A percentile compares a stretch with the other conserved stretches of the same genome.
Conservation (phyloP, 768 basidiomycete genomes). For the Boletus insuetus region DNA sequence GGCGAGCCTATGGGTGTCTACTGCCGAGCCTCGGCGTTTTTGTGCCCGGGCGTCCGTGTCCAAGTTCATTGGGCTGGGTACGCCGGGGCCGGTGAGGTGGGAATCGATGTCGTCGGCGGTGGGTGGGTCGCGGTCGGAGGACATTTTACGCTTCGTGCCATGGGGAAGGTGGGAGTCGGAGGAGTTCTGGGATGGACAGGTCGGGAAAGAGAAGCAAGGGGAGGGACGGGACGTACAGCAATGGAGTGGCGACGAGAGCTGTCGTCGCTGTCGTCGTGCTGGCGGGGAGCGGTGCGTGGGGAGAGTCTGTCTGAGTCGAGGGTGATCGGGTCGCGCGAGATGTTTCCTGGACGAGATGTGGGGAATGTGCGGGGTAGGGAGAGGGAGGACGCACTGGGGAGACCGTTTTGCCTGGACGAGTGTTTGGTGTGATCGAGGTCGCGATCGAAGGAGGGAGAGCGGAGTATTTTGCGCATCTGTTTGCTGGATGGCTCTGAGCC, state of each 20-base stretch:
- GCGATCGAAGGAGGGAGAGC: slow-evolving; percentile 53
- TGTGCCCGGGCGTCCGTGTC: slow-evolving; percentile 67
- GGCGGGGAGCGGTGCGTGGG: slow-evolving; percentile 32
- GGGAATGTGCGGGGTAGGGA: slow-evolving; percentile 8
- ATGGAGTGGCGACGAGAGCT: slow-evolving; percentile 73
- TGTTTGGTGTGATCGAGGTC: slow-evolving; percentile 22
- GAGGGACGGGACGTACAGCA: slow-evolving; percentile 43
- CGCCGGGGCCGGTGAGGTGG: slow-evolving; percentile 65
- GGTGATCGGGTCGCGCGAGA: slow-evolving; percentile 10
- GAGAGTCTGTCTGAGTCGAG: slow-evolving; percentile 31
- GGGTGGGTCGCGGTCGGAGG: slow-evolving; percentile 55
- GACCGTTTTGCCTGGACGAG: slow-evolving; percentile 21
- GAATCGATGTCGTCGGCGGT: slow-evolving; percentile 64
- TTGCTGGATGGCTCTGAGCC: slow-evolving; percentile 37
- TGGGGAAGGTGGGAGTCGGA: slow-evolving; percentile 45
- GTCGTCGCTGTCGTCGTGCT: slow-evolving; percentile 55
- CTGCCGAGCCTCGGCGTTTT: slow-evolving; percentile 81
- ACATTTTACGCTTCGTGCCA: slow-evolving; percentile 84
- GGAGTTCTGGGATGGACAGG: slow-evolving; percentile 24
- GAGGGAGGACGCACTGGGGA: slow-evolving; percentile 21
- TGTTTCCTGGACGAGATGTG: slow-evolving; percentile 27
- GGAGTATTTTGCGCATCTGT: slow-evolving; percentile 56
- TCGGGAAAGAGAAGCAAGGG: not conserved
- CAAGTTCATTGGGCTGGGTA: slow-evolving; percentile 56
- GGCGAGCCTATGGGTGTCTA: slow-evolving; percentile 74